Evolutionary conservation across 768 basidiomycete genomes (phyloP), one percentile per base, ranked within the genome.

Genomic region (Porphyrellus cyaneotinctus): DNA sequence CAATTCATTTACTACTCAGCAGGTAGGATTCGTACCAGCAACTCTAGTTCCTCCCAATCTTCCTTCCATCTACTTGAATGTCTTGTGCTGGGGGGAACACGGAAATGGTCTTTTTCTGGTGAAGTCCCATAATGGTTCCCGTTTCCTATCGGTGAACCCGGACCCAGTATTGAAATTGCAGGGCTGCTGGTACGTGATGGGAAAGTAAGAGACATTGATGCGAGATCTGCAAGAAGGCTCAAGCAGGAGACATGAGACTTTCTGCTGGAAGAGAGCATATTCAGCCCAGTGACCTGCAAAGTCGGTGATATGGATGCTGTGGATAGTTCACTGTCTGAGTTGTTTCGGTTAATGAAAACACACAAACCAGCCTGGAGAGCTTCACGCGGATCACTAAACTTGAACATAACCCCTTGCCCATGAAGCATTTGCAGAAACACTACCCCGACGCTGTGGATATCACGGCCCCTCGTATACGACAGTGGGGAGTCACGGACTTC

Each of bases 1-100:
- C 18, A 49, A 41, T 12, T 42, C 20, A 4, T n/a, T 23, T 14
- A 30, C 38, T 3, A 7, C 20, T 48, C 23, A 22, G 20, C 13
- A 50, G 43, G 13, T 36, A 39, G 10, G 31, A 22, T 32, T 44
- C 61, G 45, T 62, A 85, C 91, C 62, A 95, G 64, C 30, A 92
- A 74, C 64, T 95, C 94, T 10, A 97, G 72, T 65, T 95, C 93
- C 63, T 95, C 91, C 84, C 91, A 97, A 60, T 97, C 94, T 49
- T 91, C 87, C 61, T 90, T 88, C 83, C 92, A 97, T 53, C 94
- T 73, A 61, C 91, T 94, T 3, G 78, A 67, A 15, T 84, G 81
- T 28, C 80, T 75, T 24, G 77, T 66, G 23, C 69, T 59, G 35
- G 58, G 59, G 56, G 62, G 46, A 50, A 62, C 62, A 43, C 72